Percentiles rank a stretch among this genome's conserved stretches.
Evolutionary conservation across 2,329 filamentous ascomycete genomes (phyloP).

Genomic region (Fusarium euwallaceae): DNA sequence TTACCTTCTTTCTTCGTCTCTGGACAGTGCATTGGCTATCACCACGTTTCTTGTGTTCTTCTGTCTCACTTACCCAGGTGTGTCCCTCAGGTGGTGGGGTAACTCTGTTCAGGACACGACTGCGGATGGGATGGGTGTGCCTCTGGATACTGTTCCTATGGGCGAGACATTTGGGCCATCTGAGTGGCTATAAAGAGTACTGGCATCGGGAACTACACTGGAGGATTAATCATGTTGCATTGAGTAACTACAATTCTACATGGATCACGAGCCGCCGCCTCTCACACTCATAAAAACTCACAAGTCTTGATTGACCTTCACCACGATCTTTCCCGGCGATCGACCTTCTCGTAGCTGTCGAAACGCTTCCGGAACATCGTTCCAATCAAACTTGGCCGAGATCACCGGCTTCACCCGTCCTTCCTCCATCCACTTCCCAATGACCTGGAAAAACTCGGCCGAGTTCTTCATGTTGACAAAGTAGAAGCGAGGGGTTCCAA

Average conservation of each 20-base stretch:
- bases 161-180: conserved; percentile 27
- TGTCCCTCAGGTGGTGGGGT: conserved; percentile 30
- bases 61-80: conserved; percentile 15
- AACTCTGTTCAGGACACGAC: conserved; percentile 27
- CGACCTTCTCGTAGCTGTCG: conserved; percentile 3
- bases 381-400: conserved; percentile 1
- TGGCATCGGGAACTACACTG: background rate
- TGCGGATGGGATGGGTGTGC: conserved; percentile 18
- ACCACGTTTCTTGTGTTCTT: conserved; percentile 31
- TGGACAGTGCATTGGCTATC: conserved; percentile 27
- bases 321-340: conserved; percentile 14
- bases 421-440: conserved; percentile 14
- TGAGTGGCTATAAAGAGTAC: conserved; percentile 8
- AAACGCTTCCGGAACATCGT: conserved; percentile 9
- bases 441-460: conserved; percentile 5
- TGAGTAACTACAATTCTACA: background rate
- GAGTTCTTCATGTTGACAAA: conserved; percentile 26
- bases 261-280: background rate
- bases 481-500: background rate
- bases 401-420: conserved; percentile 9
- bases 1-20: conserved; percentile 29
- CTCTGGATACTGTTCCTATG: conserved; percentile 7
- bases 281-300: background rate
- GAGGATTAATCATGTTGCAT: background rate
- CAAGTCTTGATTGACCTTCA: background rate